Percentiles rank a stretch among this genome's conserved stretches.
phyloP scores from a whole-genome alignment of 495 filamentous ascomycete species.

The Penicillium antarcticum region DNA sequence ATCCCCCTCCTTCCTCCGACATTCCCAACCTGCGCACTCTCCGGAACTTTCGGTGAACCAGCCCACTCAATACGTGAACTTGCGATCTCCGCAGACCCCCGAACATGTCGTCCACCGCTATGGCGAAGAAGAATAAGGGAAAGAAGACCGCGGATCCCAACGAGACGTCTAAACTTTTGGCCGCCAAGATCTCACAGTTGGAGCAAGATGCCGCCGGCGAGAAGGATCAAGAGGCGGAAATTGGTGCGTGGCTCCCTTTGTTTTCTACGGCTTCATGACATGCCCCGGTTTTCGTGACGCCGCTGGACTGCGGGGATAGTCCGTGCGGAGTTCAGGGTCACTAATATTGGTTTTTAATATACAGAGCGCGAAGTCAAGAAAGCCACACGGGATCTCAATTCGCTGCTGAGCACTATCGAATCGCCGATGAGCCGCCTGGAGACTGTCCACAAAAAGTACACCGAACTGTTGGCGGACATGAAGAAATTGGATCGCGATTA shows the following conservation, averaged over 20 bases:
- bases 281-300: constrained; percentile 4
- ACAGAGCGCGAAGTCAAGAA: constrained; percentile 85
- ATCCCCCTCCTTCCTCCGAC: too few relatives aligned
- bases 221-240: constrained; percentile 93
- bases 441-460: constrained; percentile 82
- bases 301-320: background rate
- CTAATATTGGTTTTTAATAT: constrained; percentile 18
- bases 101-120: constrained; percentile 39
- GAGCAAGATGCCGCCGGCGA: constrained; percentile 90
- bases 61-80: background rate
- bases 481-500: constrained; percentile 91
- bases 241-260: constrained; percentile 66
- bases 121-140: constrained; percentile 67
- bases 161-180: constrained; percentile 85
- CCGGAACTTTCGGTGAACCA: background rate
- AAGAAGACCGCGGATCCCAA: constrained; percentile 74
- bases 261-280: constrained; percentile 3
- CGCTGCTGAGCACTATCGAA: constrained; percentile 77
- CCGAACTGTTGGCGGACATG: constrained; percentile 88
- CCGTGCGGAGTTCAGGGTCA: constrained; percentile 3
- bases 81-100: background rate
- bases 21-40: background rate
- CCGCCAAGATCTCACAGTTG: constrained; percentile 91
- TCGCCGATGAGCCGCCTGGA: constrained; percentile 73
- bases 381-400: constrained; percentile 83